Evolutionary conservation across 352 stramenopile genomes (phyloP).

Genomic region (Aphanomyces euteiches): DNA sequence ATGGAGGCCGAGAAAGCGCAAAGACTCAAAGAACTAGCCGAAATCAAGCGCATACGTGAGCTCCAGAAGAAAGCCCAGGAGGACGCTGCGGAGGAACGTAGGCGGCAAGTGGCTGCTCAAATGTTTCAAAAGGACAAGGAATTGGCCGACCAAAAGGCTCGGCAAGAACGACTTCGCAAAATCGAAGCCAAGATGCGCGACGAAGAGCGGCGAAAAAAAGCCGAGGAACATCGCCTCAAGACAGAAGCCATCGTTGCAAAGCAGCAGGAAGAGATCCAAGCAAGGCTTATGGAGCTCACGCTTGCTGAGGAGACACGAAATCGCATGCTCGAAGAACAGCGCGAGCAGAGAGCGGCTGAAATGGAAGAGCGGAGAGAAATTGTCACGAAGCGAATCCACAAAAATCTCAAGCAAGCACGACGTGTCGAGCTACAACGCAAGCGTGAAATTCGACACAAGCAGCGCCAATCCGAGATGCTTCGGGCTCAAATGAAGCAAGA

Average conservation of each 20-base stretch:
- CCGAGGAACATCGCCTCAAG: constrained; percentile 61
- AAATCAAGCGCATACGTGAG: constrained; percentile 70
- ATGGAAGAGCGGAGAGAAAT: constrained; percentile 62
- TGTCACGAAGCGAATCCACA: constrained; percentile 58
- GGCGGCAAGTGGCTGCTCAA: constrained; percentile 56
- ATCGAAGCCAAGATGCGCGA: constrained; percentile 68
- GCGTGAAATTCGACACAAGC: constrained; percentile 57
- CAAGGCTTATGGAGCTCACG: constrained; percentile 55
- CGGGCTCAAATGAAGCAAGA: constrained; percentile 53
- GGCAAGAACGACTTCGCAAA: constrained; percentile 57
- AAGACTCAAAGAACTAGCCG: constrained; percentile 60
- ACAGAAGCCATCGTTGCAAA: constrained; percentile 54
- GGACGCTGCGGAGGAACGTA: constrained; percentile 76
- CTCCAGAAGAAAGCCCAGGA: constrained; percentile 79
- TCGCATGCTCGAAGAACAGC: constrained; percentile 70
- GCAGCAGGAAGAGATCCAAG: constrained; percentile 64
- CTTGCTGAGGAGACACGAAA: constrained; percentile 61
- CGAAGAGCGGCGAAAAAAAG: constrained; percentile 68
- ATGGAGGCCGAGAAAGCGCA: constrained; percentile 61
- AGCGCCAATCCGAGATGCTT: constrained; percentile 37
- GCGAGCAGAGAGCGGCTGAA: constrained; percentile 51
- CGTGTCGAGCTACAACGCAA: constrained; percentile 63
- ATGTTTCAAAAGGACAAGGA: constrained; percentile 69
- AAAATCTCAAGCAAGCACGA: constrained; percentile 63
- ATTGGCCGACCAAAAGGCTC: constrained; percentile 70